Evolutionary conservation across 306 rosid species (phyloP).

Genomic region (Prunus campanulata): DNA sequence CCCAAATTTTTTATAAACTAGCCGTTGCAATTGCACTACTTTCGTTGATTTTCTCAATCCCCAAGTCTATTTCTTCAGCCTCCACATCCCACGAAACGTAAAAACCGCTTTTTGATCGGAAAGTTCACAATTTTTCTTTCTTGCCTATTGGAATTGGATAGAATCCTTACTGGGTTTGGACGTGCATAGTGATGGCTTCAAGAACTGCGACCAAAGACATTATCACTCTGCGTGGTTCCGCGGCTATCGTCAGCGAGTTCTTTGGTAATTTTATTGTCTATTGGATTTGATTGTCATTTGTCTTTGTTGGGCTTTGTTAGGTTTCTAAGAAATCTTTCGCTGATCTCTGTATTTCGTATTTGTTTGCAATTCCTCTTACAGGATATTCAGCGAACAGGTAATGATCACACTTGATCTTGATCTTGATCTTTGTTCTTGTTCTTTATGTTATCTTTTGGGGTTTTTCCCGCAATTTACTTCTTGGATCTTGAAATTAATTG

Average conservation of each 20-base stretch:
- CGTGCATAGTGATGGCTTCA: conserved; percentile 49
- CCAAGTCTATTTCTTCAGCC: neutral
- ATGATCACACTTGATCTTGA: neutral
- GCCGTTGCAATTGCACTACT: conserved; percentile 32
- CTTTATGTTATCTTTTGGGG: neutral
- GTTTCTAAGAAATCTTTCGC: neutral
- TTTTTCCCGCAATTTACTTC: neutral
- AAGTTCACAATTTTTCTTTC: conserved; percentile 9
- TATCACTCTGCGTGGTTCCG: conserved; percentile 94
- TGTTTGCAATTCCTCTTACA: conserved; percentile 29
- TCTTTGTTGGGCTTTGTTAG: neutral
- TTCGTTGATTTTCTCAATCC: neutral
- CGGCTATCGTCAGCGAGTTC: conserved; percentile 97
- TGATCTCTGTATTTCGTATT: conserved; percentile 19
- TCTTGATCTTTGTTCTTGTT: neutral
- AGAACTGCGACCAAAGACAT: conserved; percentile 80
- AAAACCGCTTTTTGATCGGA: neutral
- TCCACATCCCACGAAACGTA: neutral
- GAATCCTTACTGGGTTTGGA: neutral
- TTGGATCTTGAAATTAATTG: neutral
- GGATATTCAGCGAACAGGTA: conserved; percentile 99
- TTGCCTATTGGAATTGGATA: neutral
- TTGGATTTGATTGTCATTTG: neutral
- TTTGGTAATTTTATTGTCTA: conserved; percentile 47
- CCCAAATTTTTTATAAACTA: neutral